Evolutionary conservation across 2,329 filamentous ascomycete genomes (phyloP).

Genomic region (Penicillium sp.): DNA sequence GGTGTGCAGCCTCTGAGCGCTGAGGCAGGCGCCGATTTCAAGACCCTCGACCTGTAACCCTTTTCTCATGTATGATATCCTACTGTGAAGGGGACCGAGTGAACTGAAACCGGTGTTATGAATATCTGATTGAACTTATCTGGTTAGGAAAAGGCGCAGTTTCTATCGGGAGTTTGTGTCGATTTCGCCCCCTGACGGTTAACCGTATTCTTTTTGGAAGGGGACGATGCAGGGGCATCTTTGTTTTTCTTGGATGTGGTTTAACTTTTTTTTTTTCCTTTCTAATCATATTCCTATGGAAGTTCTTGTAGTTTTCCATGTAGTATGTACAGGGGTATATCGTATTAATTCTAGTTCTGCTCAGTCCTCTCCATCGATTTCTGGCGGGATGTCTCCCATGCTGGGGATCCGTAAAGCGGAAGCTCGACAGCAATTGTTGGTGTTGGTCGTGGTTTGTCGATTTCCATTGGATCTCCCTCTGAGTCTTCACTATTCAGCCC

Average conservation of each 20-base stretch:
- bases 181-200: slow-evolving; percentile 10
- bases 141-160: slow-evolving; percentile 31
- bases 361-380: neutral
- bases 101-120: slow-evolving; percentile 21
- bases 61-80: slow-evolving; percentile 24
- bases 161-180: slow-evolving; percentile 24
- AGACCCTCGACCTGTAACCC: slow-evolving; percentile 40
- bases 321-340: neutral
- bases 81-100: slow-evolving; percentile 13
- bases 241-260: slow-evolving; percentile 19
- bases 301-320: slow-evolving; percentile 2
- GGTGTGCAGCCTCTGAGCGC: slow-evolving; percentile 41
- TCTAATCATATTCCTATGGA: slow-evolving; percentile 21
- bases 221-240: neutral
- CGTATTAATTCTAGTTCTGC: neutral
- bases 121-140: slow-evolving; percentile 18
- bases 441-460: neutral
- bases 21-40: slow-evolving; percentile 40
- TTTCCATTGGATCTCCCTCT: slow-evolving; percentile 2
- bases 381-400: slow-evolving; percentile 2
- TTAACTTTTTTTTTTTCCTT: slow-evolving; percentile 9
- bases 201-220: neutral
- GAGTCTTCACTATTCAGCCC: slow-evolving; percentile 6
- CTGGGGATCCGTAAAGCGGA: slow-evolving; percentile 1
- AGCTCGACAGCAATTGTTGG: neutral